Evolutionary conservation across 768 basidiomycete genomes (phyloP), one percentile per base, ranked within the genome.

Genomic region (Udeniomyces megalosporus): DNA sequence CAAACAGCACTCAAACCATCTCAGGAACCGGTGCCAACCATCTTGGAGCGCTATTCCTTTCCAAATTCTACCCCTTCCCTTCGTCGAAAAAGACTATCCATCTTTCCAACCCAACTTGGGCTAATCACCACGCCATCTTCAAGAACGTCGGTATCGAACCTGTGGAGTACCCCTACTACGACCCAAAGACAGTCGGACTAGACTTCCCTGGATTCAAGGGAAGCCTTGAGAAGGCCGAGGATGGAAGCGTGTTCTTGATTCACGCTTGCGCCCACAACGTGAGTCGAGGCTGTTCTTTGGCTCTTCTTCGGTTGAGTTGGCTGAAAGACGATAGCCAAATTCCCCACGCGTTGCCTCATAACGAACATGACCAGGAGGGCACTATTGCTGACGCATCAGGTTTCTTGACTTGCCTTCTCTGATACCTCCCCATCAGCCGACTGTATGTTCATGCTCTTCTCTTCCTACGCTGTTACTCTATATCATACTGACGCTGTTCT

Each of bases 1-100:
- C 68, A 15, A 62, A 66, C 34, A 74, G 73, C 71, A 86, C 86
- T 51, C 92, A 97, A 76, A 92, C 92, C 15, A 86, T 95, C 67
- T 93, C 89, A 15, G 92, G 92, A 29, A 97, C 92, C 2, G 92
- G 92, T 54, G 92, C 92, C 53, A 92, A 93, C 76, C 91, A 93
- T 74, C 80, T 93, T 52, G 92, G 83, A 28, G 91, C 84, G 2
- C 75, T 90, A 57, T 95, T 95, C 78, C 75, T 96, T 67, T 82
- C 83, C 65, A 78, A 78, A 64, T 91, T 86, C 76, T 95, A 93
- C 75, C 60, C 67, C 24, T 69, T 69, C 61, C 76, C 78, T 3
- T 86, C 80, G 77, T 75, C 75, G 57, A 73, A 79, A 53, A 84
- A 85, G 69, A 80, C 78, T 66, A 75, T 95, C 66, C 90, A 84